Percentiles rank a stretch among this genome's conserved stretches.
phyloP scores from a whole-genome alignment of 1,284 basidiomycete genomes.

The Fomes fomentarius region DNA sequence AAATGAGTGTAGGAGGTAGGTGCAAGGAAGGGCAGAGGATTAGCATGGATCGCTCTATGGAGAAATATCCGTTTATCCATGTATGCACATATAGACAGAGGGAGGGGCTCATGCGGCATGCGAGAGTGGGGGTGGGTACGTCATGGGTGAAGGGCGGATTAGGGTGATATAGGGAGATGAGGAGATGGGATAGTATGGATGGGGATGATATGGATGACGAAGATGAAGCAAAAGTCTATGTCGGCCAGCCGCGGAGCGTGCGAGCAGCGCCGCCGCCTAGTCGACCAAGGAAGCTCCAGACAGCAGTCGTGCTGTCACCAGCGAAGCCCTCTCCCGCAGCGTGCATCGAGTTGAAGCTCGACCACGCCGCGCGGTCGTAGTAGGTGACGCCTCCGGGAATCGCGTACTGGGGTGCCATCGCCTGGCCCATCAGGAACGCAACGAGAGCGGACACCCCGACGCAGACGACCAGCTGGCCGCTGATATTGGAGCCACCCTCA shows the following conservation, averaged over 20 bases:
- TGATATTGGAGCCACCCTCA: slow-evolving; percentile 33
- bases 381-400: slow-evolving; percentile 71
- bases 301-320: slow-evolving; percentile 47
- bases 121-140: slow-evolving; percentile 11
- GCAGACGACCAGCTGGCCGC: slow-evolving; percentile 50
- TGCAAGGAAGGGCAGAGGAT: slow-evolving; percentile 28
- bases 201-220: neutral
- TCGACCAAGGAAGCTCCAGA: slow-evolving; percentile 66
- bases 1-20: slow-evolving; percentile 23
- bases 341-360: slow-evolving; percentile 72
- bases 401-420: slow-evolving; percentile 58
- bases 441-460: slow-evolving; percentile 60
- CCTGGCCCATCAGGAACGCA: slow-evolving; percentile 57
- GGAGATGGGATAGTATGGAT: neutral
- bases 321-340: slow-evolving; percentile 69
- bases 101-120: neutral
- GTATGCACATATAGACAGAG: slow-evolving; percentile 21
- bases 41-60: slow-evolving; percentile 26
- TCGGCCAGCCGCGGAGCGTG: slow-evolving; percentile 74
- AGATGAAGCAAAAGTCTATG: slow-evolving; percentile 8
- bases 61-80: slow-evolving; percentile 18
- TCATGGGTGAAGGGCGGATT: neutral
- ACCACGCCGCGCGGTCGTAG: slow-evolving; percentile 79
- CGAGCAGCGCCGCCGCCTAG: slow-evolving; percentile 72
- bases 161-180: neutral